Evolutionary conservation across 768 basidiomycete genomes (phyloP).

Genomic region (Tylopilus cervinicoccineus): DNA sequence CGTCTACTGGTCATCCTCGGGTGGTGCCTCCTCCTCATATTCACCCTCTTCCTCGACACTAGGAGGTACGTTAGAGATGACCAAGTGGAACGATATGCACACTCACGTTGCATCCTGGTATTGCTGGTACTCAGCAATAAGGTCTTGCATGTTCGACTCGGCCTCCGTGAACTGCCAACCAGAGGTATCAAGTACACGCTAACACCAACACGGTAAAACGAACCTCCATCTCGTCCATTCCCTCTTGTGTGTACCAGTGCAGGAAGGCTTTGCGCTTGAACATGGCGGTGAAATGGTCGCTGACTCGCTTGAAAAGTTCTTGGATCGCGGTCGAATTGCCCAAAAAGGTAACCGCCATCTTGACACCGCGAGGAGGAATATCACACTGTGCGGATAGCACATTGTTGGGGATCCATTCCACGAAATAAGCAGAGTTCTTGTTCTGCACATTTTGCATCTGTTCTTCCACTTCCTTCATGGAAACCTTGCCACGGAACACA

Average conservation of each 20-base stretch:
- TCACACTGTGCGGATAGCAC: slow-evolving; percentile 98
- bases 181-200: slow-evolving; percentile 1
- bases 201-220: slow-evolving; percentile 10
- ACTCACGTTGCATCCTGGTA: slow-evolving; percentile 92
- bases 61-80: slow-evolving; percentile 12
- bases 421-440: slow-evolving; percentile 98
- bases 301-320: slow-evolving; percentile 98
- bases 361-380: slow-evolving; percentile 90
- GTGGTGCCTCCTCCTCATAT: slow-evolving; percentile 75
- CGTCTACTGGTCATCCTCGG: slow-evolving; percentile 55
- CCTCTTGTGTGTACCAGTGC: slow-evolving; percentile 99
- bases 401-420: slow-evolving; percentile 99
- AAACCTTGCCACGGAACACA: slow-evolving; percentile 98
- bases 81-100: background rate
- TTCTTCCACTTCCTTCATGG: slow-evolving; percentile 99
- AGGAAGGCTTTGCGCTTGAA: slow-evolving; percentile 98
- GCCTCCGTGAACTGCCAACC: slow-evolving; percentile 83
- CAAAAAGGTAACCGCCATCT: slow-evolving; percentile 97
- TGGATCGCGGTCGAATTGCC: slow-evolving; percentile 98
- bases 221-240: slow-evolving; percentile 98
- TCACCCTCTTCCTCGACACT: slow-evolving; percentile 86
- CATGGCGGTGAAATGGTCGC: slow-evolving; percentile 98
- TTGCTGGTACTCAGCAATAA: slow-evolving; percentile 97
- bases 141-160: slow-evolving; percentile 98
- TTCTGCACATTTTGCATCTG: slow-evolving; percentile 97